Evolutionary conservation across 2,329 filamentous ascomycete genomes (phyloP).

Genomic region (Elsinoe ampelina): DNA sequence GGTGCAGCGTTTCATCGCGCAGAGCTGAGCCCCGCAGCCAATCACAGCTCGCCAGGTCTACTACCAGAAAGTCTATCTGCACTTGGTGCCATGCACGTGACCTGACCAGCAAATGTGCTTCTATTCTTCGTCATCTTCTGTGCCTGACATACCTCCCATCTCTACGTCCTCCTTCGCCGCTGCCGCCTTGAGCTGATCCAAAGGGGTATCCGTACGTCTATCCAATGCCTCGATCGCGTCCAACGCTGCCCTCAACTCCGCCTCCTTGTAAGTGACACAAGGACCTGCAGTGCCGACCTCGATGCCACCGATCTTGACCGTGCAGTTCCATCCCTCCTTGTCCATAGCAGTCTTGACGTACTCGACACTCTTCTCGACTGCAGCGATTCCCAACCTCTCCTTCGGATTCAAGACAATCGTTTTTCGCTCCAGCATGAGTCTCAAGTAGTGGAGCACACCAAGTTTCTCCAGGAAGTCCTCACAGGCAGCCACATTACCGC

Average conservation of each 20-base stretch:
- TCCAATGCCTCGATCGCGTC: conserved; percentile 12
- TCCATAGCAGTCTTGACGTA: conserved; percentile 34
- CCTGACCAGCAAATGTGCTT: too few species aligned
- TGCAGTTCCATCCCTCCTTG: conserved; percentile 20
- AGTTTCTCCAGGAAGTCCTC: conserved; percentile 50
- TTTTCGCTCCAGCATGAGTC: conserved; percentile 46
- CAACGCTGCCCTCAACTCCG: conserved; percentile 31
- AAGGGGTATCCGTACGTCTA: neutral
- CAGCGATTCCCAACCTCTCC: conserved; percentile 55
- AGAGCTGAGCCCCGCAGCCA: too few species aligned
- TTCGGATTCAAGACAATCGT: conserved; percentile 55
- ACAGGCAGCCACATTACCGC: conserved; percentile 52
- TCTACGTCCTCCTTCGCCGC: neutral
- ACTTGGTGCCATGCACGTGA: too few species aligned
- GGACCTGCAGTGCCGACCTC: conserved; percentile 27
- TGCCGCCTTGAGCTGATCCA: neutral
- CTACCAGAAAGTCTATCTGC: too few species aligned
- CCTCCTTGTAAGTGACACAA: conserved; percentile 28
- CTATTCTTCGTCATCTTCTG: neutral
- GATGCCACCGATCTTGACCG: conserved; percentile 28
- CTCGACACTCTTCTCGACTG: conserved; percentile 42
- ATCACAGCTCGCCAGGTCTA: too few species aligned
- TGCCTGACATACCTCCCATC: neutral
- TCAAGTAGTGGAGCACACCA: conserved; percentile 56
- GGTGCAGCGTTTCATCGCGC: too few species aligned